Evolutionary conservation across 2,329 filamentous ascomycete species (phyloP), one percentile per base, ranked within the genome.

Genomic region (Colletotrichum lindemuthianum): DNA sequence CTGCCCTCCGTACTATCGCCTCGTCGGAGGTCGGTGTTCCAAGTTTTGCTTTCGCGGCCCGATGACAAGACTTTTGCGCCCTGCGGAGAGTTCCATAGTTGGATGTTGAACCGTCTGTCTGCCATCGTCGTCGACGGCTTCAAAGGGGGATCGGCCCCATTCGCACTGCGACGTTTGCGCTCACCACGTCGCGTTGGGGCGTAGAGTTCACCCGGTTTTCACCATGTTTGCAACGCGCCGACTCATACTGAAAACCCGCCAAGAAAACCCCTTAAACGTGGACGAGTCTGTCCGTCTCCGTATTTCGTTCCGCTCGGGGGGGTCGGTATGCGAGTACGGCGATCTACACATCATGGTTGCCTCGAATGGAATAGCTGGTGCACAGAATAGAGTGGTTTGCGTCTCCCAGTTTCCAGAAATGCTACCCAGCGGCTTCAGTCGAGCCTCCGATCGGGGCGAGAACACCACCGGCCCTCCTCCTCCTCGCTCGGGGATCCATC

Each of bases 231-330:
- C 63, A 52, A 52, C 36, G 45, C 50, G 16, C 37, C 52, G 61
- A 65, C 41, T 65, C 51, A 52, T 48, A 37, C 13, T 16, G n/a
- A 50, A 33, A 32, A 39, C 15, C 40, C 33, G 50, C 57, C 61
- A 60, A 60, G 39, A 34, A 44, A 37, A 33, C 33, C 24, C 24
- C 24, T 24, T 51, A 16, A 45, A 34, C 55, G 32, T 44, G 63
- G 51, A 40, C 45, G 40, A 65, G 58, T 41, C 24, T 36, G 51
- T 32, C 51, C 51, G 40, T 32, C 37, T 48, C 45, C 59, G 45
- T 55, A 24, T 11, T 8, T 32, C 32, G 58, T 47, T 52, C 63
- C 47, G 58, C 63, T 61, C 63, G 16, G 1, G 16, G 1, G 45
- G 56, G 24, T 24, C 15, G 57, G 50, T n/a, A 50, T 39, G 39